Base-by-base conservation (phyloP, 495 filamentous ascomycete species). In the Peziza echinospora region DNA sequence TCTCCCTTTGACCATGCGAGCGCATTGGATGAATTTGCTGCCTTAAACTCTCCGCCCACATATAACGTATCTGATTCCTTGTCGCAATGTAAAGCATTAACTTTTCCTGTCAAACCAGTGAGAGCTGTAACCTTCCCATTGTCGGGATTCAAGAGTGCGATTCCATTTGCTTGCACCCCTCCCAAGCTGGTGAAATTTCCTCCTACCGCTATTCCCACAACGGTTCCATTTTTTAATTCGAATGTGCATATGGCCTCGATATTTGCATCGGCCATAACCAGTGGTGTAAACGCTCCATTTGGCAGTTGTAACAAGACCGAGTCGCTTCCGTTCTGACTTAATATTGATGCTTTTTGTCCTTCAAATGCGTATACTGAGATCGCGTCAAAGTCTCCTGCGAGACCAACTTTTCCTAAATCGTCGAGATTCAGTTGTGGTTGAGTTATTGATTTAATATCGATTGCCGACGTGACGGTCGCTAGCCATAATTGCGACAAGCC, bases 111-210 rank as follows among this genome's bases (percentile, higher is more conserved):
- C 26, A 99, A 65, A 34, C 87, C 89, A 7, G 75, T 62, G 43
- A 99, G 61, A 6, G 84, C 69, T 10, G 72, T 80, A 24, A 93
- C 66, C 16, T 66, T 60, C 11, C 70, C 71, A 19, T 75, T 73
- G 45, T 70, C 70, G 1, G 82, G 74, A 56, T 93, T 70, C 59
- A 83, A 85, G 46, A 87, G 56, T 17, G 89, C 89, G 26, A 86
- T 73, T 24, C 82, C 85, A 41, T 75, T 72, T 10, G 85, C 78
- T 60, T 83, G 65, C 39, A 77, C 66, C 41, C 74, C 75, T 26
- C 77, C 81, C 28, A 97, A 62, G 55, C 81, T 92, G n/a, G 87
- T 94, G 61, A 99, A 99, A 64, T 93, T 96, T 11, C 89, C 89
- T 21, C 78, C 89, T 4, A 94, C 71, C 21, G 94, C 75, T 23